phyloP scores from a whole-genome alignment of 768 basidiomycete species.

The Leccinum aurantiacum region DNA sequence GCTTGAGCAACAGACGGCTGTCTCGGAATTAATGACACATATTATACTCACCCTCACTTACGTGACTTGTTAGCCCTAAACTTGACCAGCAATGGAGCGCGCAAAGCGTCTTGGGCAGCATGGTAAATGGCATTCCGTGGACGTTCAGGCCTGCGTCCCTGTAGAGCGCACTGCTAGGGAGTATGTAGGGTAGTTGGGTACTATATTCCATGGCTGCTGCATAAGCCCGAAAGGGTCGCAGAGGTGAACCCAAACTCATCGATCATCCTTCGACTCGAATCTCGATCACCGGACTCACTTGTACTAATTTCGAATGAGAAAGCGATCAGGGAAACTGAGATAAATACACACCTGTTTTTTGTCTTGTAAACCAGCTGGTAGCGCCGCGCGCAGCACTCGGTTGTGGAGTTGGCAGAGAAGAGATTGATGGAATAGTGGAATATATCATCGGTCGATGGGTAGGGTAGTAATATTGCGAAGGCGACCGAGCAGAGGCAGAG shows the following conservation, averaged over 20 bases:
- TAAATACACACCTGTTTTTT: conserved; percentile 57
- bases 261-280: not conserved
- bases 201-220: conserved; percentile 47
- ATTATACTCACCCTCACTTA: conserved; percentile 63
- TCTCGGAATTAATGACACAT: conserved; percentile 1
- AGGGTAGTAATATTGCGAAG: conserved; percentile 63
- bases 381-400: conserved; percentile 33
- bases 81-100: conserved; percentile 79
- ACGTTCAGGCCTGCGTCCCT: conserved; percentile 36
- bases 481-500: conserved; percentile 44
- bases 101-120: conserved; percentile 34
- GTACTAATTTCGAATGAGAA: conserved; percentile 36
- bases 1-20: not conserved
- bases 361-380: conserved; percentile 42
- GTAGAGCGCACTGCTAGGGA: conserved; percentile 46
- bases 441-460: conserved; percentile 60
- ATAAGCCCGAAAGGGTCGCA: conserved; percentile 37
- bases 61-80: conserved; percentile 78
- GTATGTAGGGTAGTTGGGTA: conserved; percentile 45
- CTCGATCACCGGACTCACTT: conserved; percentile 34
- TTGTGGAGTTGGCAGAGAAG: conserved; percentile 55
- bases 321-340: conserved; percentile 5
- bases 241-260: not conserved
- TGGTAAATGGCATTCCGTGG: conserved; percentile 38
- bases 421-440: conserved; percentile 49